Conservation (phyloP, 768 basidiomycete species). For the Hirschioporus abietinus region DNA sequence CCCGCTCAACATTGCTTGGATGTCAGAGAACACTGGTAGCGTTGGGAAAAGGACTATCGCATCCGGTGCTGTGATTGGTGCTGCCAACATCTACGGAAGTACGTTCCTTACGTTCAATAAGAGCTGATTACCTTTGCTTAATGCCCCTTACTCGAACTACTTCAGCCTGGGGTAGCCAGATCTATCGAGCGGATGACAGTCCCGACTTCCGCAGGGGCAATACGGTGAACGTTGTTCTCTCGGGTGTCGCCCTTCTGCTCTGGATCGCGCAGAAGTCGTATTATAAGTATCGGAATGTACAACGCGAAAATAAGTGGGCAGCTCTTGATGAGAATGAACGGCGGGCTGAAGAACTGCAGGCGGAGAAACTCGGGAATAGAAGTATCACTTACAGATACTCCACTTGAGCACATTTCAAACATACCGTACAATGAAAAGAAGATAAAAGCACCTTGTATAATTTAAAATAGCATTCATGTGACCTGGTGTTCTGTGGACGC, state of each 20-base stretch:
- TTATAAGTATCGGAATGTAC: slow-evolving; percentile 25
- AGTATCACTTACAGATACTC: slow-evolving; percentile 31
- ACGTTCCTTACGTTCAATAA: background rate
- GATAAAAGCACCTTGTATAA: too few species aligned
- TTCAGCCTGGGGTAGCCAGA: slow-evolving; percentile 14
- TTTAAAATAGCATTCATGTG: too few species aligned
- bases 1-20: slow-evolving; percentile 3
- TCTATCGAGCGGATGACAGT: slow-evolving; percentile 33
- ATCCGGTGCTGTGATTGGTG: slow-evolving; percentile 31
- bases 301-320: slow-evolving; percentile 18
- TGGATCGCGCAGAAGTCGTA: slow-evolving; percentile 32
- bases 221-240: slow-evolving; percentile 31
- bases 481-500: too few species aligned
- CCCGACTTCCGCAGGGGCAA: slow-evolving; percentile 34
- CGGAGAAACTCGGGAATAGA: slow-evolving; percentile 28
- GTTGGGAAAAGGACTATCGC: slow-evolving; percentile 16
- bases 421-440: too few species aligned
- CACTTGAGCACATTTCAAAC: slow-evolving; percentile 12
- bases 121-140: background rate
- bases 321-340: slow-evolving; percentile 22
- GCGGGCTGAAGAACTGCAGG: slow-evolving; percentile 20
- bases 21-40: slow-evolving; percentile 2
- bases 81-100: slow-evolving; percentile 21
- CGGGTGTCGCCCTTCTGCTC: slow-evolving; percentile 24
- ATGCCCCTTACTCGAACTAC: background rate